Conservation (phyloP, 306 rosid species). For the Fragaria vesca region DNA sequence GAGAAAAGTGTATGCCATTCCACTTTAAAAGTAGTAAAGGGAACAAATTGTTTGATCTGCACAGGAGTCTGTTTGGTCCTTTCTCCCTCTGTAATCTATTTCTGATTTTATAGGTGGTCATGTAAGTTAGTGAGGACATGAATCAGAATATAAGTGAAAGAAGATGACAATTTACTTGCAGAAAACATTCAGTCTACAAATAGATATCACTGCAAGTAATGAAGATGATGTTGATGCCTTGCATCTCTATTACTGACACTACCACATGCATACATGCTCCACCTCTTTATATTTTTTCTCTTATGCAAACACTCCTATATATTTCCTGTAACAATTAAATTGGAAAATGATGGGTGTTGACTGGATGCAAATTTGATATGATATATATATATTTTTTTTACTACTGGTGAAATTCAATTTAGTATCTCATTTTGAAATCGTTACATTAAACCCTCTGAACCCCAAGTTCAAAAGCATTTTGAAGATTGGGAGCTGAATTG, state of each 20-base stretch:
- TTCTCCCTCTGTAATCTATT: not conserved
- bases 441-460: not conserved
- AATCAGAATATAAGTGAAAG: slow-evolving; percentile 31
- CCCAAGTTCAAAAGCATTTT: not conserved
- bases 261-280: slow-evolving; percentile 39
- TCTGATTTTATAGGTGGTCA: not conserved
- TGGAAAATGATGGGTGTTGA: not conserved
- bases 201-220: slow-evolving; percentile 17
- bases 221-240: slow-evolving; percentile 28
- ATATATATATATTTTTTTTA: too few species aligned
- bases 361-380: not conserved
- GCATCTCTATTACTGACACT: slow-evolving; percentile 30
- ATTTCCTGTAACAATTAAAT: not conserved
- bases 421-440: not conserved
- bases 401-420: too few species aligned
- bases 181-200: slow-evolving; percentile 21
- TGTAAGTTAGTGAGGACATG: slow-evolving; percentile 12
- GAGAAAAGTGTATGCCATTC: not conserved
- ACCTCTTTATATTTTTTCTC: slow-evolving; percentile 14
- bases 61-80: not conserved
- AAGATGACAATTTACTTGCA: slow-evolving; percentile 34
- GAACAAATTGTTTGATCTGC: slow-evolving; percentile 1
- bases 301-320: not conserved
- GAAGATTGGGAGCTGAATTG: not conserved
- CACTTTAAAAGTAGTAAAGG: not conserved